Conservation (phyloP, 2,329 filamentous ascomycete genomes). For the Elsinoe fawcettii region DNA sequence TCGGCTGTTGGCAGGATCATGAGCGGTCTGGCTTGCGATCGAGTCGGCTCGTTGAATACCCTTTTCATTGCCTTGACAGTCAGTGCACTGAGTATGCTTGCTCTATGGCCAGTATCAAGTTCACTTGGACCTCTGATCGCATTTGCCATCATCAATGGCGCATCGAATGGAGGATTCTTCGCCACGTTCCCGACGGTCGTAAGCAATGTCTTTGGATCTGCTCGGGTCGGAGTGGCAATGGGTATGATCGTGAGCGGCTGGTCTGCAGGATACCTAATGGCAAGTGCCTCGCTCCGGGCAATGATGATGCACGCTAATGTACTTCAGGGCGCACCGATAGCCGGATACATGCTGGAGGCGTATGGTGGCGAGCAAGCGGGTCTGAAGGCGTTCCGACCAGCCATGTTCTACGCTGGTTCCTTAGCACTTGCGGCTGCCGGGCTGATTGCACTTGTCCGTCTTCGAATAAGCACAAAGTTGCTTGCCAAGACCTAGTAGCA, state of each 20-base stretch:
- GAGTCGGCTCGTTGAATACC: slow-evolving; percentile 49
- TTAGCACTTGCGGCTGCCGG: slow-evolving; percentile 1
- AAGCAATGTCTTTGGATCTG: slow-evolving; percentile 51
- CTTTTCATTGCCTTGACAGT: slow-evolving; percentile 45
- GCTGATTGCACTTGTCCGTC: slow-evolving; percentile 6
- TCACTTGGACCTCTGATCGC: slow-evolving; percentile 46
- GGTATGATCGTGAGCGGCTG: slow-evolving; percentile 56
- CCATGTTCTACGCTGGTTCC: slow-evolving; percentile 52
- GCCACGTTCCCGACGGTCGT: slow-evolving; percentile 57
- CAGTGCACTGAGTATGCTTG: slow-evolving; percentile 51
- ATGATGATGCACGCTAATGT: slow-evolving; percentile 20
- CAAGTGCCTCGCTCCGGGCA: slow-evolving; percentile 26
- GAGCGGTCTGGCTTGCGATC: slow-evolving; percentile 49
- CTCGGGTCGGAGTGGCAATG: slow-evolving; percentile 48
- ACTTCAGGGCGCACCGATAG: slow-evolving; percentile 47
- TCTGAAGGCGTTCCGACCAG: slow-evolving; percentile 49
- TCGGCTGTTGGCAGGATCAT: slow-evolving; percentile 51
- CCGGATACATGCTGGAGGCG: slow-evolving; percentile 51
- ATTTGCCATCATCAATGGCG: slow-evolving; percentile 54
- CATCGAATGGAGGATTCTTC: slow-evolving; percentile 57
- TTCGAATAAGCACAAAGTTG: background rate
- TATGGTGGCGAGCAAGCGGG: slow-evolving; percentile 46
- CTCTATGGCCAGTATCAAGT: slow-evolving; percentile 53
- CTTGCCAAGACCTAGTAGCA: background rate
- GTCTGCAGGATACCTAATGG: slow-evolving; percentile 54